Evolutionary conservation across 495 filamentous ascomycete genomes (phyloP).

Genomic region (Xylaria bambusicola): DNA sequence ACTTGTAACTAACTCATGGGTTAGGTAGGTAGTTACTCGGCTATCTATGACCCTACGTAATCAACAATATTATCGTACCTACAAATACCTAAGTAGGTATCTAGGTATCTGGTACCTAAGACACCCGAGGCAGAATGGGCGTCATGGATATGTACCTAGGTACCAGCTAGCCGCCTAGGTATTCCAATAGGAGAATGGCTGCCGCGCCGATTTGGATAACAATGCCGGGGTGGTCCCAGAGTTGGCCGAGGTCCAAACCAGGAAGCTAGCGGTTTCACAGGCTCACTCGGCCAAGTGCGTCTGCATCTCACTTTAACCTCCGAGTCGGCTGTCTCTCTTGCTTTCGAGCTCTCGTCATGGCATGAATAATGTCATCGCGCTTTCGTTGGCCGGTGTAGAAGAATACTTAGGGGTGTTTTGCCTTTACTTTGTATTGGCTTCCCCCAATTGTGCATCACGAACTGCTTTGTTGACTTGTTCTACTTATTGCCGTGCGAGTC

Average conservation of each 20-base stretch:
- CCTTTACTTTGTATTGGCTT: neutral
- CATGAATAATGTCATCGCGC: conserved; percentile 6
- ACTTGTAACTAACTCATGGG: no score
- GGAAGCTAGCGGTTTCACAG: conserved; percentile 14
- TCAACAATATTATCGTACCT: no score
- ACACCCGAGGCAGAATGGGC: no score
- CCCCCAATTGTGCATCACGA: neutral
- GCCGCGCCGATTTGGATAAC: no score
- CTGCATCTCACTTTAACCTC: conserved; percentile 8
- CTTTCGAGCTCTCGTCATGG: conserved; percentile 10
- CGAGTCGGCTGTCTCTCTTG: conserved; percentile 18
- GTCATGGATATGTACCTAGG: no score
- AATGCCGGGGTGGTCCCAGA: no score
- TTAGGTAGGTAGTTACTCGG: no score
- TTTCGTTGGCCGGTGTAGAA: neutral
- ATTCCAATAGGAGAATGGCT: no score
- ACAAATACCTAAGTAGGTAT: neutral
- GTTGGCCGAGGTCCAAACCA: conserved; percentile 18
- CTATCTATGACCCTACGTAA: no score
- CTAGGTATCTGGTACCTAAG: no score
- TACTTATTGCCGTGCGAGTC: neutral
- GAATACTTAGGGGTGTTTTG: neutral
- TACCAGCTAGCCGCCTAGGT: neutral
- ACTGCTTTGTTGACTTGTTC: neutral
- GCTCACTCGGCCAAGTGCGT: conserved; percentile 16